A percentile compares a stretch with the other conserved stretches of the same genome.
Conservation (phyloP, 2,329 filamentous ascomycete genomes). For the Arthroderma sp. region DNA sequence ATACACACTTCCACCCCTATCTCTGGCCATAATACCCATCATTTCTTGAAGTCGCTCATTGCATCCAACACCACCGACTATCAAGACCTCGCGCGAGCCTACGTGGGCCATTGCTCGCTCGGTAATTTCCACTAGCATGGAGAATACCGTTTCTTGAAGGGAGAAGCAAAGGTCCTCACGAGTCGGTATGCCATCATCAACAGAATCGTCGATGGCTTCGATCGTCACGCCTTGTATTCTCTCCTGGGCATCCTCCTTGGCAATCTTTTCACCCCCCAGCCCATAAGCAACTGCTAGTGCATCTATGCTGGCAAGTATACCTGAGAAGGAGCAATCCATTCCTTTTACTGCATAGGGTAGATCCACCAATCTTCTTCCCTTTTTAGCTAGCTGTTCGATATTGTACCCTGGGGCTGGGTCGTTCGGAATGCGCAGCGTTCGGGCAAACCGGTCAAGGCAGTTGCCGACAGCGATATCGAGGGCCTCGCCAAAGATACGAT, state of each 20-base stretch:
- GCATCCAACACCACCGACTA: conserved; percentile 90
- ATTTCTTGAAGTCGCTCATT: conserved; percentile 92
- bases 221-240: not conserved
- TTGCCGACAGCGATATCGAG: conserved; percentile 97
- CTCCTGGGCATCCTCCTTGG: conserved; percentile 39
- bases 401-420: conserved; percentile 96
- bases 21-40: conserved; percentile 92
- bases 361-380: conserved; percentile 60
- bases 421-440: conserved; percentile 81
- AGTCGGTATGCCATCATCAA: conserved; percentile 39
- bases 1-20: conserved; percentile 79
- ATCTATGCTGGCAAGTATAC: conserved; percentile 76
- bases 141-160: conserved; percentile 86
- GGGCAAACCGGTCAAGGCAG: conserved; percentile 88
- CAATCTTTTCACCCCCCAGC: conserved; percentile 20
- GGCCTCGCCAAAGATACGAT: conserved; percentile 95
- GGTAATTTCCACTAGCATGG: conserved; percentile 97
- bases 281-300: conserved; percentile 50
- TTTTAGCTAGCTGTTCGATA: conserved; percentile 84
- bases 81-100: conserved; percentile 78
- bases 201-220: conserved; percentile 4
- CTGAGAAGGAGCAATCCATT: conserved; percentile 95
- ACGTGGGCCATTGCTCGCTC: conserved; percentile 98
- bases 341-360: conserved; percentile 94
- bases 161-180: conserved; percentile 83